Evolutionary conservation across 345 rosid genomes (phyloP), one percentile per base, ranked within the genome.

Genomic region (Arabidopsis arenosa): DNA sequence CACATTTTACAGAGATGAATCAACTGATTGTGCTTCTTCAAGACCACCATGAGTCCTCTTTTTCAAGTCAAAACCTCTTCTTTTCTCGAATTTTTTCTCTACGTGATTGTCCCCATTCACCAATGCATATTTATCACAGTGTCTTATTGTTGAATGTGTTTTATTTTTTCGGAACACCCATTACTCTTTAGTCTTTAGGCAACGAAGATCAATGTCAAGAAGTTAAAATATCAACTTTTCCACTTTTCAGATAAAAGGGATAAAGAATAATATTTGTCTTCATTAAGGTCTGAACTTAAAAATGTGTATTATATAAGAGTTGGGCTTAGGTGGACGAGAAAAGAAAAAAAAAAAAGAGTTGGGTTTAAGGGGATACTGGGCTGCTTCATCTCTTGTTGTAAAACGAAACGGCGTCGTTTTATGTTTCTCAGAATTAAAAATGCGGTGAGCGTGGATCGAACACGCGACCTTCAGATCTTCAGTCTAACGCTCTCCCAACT

Each of bases 401-500:
- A 23, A 48, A n/a, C 0, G 0, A 70, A 59, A 60, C 40, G 60
- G 0, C n/a, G 0, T 5, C 69, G 43, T 11, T 40, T 26, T 9
- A 1, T 0, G 1, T 26, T 63, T 17, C 6, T 4, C 14, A 11
- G 0, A 21, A 6, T 11, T 2, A 39, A 13, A 4, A 5, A 5
- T 86, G 88, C 90, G 87, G 90, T 88, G 90, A 84, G 80, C 85
- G 87, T 86, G 84, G 85, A 86, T 84, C 84, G 88, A 84, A 88
- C 88, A 86, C 85, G 86, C 80, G 87, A 83, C 90, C 87, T 84
- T 83, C 86, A 88, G 87, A 86, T 86, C 88, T 86, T 85, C 86
- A 85, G 85, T 83, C 85, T 89, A 90, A 91, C 88, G 93, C 97
- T 87, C 91, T 89, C 95, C 95, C 97, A 88, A 88, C 91, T 91